A percentile compares a stretch with the other conserved stretches of the same genome.
Evolutionary conservation across 192 early-diverging fungal genomes (phyloP).

Genomic region (Coemansia sp.): DNA sequence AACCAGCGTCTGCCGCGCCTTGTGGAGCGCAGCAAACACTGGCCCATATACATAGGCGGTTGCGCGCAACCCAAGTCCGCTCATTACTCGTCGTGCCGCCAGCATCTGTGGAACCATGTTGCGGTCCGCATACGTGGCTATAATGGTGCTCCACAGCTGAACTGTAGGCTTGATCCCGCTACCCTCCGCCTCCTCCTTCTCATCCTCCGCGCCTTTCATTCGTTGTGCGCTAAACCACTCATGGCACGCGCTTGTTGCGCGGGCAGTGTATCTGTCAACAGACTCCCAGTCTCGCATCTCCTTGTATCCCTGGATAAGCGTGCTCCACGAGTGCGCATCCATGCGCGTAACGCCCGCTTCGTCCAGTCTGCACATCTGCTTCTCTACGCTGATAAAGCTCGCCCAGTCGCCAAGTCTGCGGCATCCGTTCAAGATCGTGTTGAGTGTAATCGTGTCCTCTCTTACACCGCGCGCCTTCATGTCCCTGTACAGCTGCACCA

Average conservation of each 20-base stretch:
- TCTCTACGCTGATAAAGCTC: constrained; percentile 27
- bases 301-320: constrained; percentile 38
- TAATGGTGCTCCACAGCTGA: constrained; percentile 38
- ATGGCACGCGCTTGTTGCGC: constrained; percentile 17
- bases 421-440: constrained; percentile 48
- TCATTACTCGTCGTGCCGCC: constrained; percentile 25
- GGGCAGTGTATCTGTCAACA: constrained; percentile 30
- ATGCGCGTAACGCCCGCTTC: constrained; percentile 42
- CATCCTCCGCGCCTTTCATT: background rate
- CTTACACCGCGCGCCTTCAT: constrained; percentile 33
- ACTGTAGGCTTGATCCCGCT: constrained; percentile 22
- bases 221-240: constrained; percentile 19
- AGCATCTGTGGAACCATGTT: constrained; percentile 46
- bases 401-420: constrained; percentile 33
- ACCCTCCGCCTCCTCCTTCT: background rate
- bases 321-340: constrained; percentile 44
- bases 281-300: constrained; percentile 38
- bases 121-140: constrained; percentile 35
- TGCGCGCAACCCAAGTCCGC: constrained; percentile 21
- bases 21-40: constrained; percentile 42
- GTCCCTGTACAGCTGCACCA: constrained; percentile 24
- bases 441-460: constrained; percentile 46
- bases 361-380: constrained; percentile 35
- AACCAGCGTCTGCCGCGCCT: constrained; percentile 16
- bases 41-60: constrained; percentile 30